Base-by-base conservation (phyloP, 345 rosid species). In the Adansonia digitata region DNA sequence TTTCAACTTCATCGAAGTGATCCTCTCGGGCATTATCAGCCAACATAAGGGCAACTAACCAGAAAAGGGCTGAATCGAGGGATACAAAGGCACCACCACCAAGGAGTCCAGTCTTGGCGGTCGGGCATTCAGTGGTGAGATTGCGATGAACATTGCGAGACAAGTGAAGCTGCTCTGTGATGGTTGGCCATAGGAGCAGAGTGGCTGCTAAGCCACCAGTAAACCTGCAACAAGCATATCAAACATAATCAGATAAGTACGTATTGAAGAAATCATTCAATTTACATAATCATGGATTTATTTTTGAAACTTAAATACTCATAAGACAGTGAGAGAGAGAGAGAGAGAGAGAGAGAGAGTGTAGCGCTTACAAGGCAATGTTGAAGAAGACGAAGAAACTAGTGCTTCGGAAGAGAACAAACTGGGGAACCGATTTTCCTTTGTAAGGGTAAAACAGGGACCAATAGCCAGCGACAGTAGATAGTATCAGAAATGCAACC, bases 61-160 rank as follows among this genome's bases (percentile, higher is more conserved):
- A 93, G 83, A 93, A 89, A 74, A 89, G 89, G 49, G 92, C 81
- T 12, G 97, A 86, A 78, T 91, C 93, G 17, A 91, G 88, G 13
- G 97, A 93, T 22, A 89, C 83, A 77, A 91, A 91, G 5, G 97
- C 97, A 29, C 93, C 93, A 2, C 97, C 97, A 43, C 96, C 97
- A 4, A 93, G 85, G 60, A 91, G 82, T 55, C 97, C 95, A 20
- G 95, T 90, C 81, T 90, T 92, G 27, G 97, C 97, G 0, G 97
- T 91, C 31, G 88, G 92, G 86, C 97, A 93, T 7, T n/a, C 75
- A 11, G 88, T 80, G 48, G 80, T 67, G 8, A 80, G 72, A 77
- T 85, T 83, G 42, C 49, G 79, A 74, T 93, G 92, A 17, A 93
- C 87, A 22, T 87, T 91, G 56, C 84, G 82, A 13, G 74, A 76